Base-by-base conservation (phyloP, 1,284 basidiomycete genomes). In the Moniliella sp. region DNA sequence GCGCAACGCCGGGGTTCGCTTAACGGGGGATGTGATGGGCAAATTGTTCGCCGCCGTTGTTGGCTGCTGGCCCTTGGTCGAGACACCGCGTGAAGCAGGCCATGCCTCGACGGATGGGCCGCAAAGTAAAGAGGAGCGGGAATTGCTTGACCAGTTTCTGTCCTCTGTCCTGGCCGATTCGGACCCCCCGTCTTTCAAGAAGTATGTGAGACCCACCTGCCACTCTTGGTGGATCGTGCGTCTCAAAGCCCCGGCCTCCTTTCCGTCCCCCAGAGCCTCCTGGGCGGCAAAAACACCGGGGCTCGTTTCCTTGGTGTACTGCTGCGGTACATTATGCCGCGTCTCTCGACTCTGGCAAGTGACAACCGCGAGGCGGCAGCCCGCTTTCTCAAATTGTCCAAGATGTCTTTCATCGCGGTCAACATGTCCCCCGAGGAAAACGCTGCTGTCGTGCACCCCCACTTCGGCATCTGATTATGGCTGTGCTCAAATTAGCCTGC, bases 401-500 rank as follows among this genome's bases (percentile, higher is more conserved):
- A 94, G 66, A 79, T 93, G 72, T 78, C 83, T 5, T 99, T 97
- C 64, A 70, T 73, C 45, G 81, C 88, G 2, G 82, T 97, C 41
- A 75, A 76, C 21, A 62, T 73, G 36, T 77, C 74, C 61, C 77
- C 84, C 18, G 63, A 65, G 17, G 65, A 70, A 21, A 97, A 94
- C 62, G 91, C 97, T 64, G 71, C 76, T 11, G 82, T 94, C 35
- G 67, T 97, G 5, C 83, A 86, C 12, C 75, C 80, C 0, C 83
- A 97, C 62, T 69, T 97, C 23, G 76, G 80, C 84, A 84, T 57
- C 65, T 99, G 32, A 78, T 99, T 52, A 93, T 94, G 79, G 80
- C 86, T 50, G 93, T 82, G 40, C 91, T 99, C 61, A 78, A 83
- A 19, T 69, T 86, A 27, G 86, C 91, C 2, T 78, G 82, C 27